Evolutionary conservation across 345 rosid genomes (phyloP), one percentile per base, ranked within the genome.

Genomic region (Trapa bicornis): DNA sequence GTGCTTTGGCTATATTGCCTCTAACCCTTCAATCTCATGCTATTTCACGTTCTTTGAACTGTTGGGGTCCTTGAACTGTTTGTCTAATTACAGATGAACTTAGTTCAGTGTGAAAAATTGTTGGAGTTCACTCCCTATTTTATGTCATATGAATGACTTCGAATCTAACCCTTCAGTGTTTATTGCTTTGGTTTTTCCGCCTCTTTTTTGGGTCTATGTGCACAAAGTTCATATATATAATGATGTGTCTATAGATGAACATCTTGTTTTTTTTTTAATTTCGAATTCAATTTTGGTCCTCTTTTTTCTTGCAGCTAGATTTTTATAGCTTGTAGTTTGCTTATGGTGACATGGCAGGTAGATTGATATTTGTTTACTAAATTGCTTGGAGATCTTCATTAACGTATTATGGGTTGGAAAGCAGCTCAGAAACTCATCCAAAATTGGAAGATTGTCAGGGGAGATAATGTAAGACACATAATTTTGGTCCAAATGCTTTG

Each of bases 341-440:
- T 54, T 8, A 33, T 54, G 60, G 60, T 58, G 63, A 58, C 37
- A 58, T 58, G 5, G 38, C 37, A 35, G 63, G 38, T 57, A 32
- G 62, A 6, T 3, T 54, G 33, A 7, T n/a, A 41, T 0, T 8
- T 41, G 43, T 3, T 8, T 3, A 3, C 3, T 33, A 22, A 29
- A 32, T 42, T n/a, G 15, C 50, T 22, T 14, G 33, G 52, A 42
- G 37, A 4, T 41, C 67, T 2, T 38, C 10, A 32, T 37, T 61
- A 22, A 43, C 14, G 15, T 15, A 17, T 39, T 33, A 93, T 94
- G 97, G 99, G 97, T 70, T 94, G 96, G 99, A 91, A 94, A 79
- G 97, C 99, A 38, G 99, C 99, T 64, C 92, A 91, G 83, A 94
- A 89, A 70, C 95, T 94, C 54, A 89, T 94, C 70, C 82, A 89